These are phyloP conservation scores for Xenoacremonium recifei DNA, from an alignment of 2,329 filamentous ascomycete genomes.

Conservation along the genomic window DNA sequence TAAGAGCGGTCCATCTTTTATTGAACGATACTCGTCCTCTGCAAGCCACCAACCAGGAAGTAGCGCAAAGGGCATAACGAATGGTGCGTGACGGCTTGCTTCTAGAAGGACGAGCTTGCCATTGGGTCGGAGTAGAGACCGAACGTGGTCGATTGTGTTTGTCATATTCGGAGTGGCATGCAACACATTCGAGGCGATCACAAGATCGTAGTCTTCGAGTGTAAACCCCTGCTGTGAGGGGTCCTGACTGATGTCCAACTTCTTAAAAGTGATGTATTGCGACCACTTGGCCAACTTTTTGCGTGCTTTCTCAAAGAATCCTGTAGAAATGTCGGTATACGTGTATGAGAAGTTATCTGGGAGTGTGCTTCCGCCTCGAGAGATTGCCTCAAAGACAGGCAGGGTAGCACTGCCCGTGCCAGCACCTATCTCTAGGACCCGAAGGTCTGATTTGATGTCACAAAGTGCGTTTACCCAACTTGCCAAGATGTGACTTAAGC, in stretches of 20 bases:
- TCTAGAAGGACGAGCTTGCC: conserved; percentile 22
- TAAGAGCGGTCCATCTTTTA: conserved; percentile 3
- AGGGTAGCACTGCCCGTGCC: conserved; percentile 11
- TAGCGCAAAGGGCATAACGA: conserved; percentile 1
- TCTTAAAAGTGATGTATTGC: conserved; percentile 7
- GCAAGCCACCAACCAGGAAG: conserved; percentile 10
- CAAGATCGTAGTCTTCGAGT: conserved; percentile 30
- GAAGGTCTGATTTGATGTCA: conserved; percentile 31
- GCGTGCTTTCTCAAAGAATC: conserved; percentile 7
- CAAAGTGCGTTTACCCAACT: conserved; percentile 2
- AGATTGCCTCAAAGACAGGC: conserved; percentile 1
- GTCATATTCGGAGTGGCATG: conserved; percentile 27
- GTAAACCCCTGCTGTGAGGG: conserved; percentile 29
- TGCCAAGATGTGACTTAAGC: conserved; percentile 1
- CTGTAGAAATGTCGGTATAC: conserved; percentile 10
- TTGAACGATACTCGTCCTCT: conserved; percentile 3
- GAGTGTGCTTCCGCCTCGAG: not conserved
- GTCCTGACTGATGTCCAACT: conserved; percentile 19
- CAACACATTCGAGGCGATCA: conserved; percentile 37
- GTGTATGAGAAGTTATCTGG: conserved; percentile 2
- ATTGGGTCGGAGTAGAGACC: conserved; percentile 23
- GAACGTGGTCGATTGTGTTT: conserved; percentile 14
- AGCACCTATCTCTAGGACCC: conserved; percentile 9
- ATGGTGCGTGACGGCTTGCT: not conserved
- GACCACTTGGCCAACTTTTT: conserved; percentile 1